phyloP scores from a whole-genome alignment of 495 filamentous ascomycete species.

The Hypoxylon crocopeplum region DNA sequence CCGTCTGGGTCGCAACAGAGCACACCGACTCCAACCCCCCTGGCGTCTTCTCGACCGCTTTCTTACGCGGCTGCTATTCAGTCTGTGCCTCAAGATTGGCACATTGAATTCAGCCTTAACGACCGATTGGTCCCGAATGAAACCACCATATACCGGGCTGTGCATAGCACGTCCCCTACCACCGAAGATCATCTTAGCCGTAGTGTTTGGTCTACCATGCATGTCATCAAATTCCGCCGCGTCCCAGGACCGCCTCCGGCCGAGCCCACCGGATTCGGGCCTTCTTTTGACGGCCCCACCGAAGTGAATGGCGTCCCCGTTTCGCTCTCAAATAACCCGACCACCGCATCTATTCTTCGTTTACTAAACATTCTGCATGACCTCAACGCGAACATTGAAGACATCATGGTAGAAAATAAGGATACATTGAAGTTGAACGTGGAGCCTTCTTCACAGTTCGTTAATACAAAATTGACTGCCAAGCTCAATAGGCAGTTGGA shows the following conservation, averaged over 20 bases:
- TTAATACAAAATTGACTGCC: conserved; percentile 99
- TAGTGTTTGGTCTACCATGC: conserved; percentile 87
- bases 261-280: conserved; percentile 72
- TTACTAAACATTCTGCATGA: conserved; percentile 91
- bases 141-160: conserved; percentile 94
- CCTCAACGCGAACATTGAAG: conserved; percentile 92
- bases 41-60: conserved; percentile 60
- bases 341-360: conserved; percentile 85
- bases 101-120: conserved; percentile 93
- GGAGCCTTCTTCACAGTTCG: conserved; percentile 92
- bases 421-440: conserved; percentile 70
- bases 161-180: conserved; percentile 73
- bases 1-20: conserved; percentile 53
- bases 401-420: conserved; percentile 90
- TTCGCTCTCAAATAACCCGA: conserved; percentile 84
- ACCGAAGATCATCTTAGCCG: conserved; percentile 71
- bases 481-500: conserved; percentile 97
- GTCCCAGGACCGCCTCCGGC: conserved; percentile 86
- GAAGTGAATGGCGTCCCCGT: conserved; percentile 65
- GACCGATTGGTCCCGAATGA: conserved; percentile 84
- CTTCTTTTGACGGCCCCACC: conserved; percentile 53
- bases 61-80: conserved; percentile 88
- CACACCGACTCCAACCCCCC: conserved; percentile 56
- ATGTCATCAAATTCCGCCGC: conserved; percentile 89
- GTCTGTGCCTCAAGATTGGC: conserved; percentile 88